These are phyloP conservation scores for Sclerotinia minor DNA, from an alignment of 2,329 filamentous ascomycete genomes.

Conservation along the genomic window DNA sequence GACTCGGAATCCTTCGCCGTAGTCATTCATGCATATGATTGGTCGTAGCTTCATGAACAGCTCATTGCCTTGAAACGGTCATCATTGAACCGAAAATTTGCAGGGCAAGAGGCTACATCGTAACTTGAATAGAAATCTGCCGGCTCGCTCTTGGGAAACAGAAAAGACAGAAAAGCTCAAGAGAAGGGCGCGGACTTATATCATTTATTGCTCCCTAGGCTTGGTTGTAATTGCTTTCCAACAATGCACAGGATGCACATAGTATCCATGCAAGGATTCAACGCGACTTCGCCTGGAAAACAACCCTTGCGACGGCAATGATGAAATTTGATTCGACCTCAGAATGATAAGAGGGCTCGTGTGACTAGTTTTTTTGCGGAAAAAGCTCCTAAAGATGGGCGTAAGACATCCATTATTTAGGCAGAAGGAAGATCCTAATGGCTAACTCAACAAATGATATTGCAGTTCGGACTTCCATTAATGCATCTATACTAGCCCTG, in stretches of 20 bases:
- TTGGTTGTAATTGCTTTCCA: conserved; percentile 6
- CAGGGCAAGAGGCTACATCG: background rate
- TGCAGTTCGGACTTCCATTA: background rate
- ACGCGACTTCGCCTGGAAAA: conserved; percentile 7
- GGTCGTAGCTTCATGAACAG: conserved; percentile 18
- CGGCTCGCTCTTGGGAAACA: background rate
- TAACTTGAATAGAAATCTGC: background rate
- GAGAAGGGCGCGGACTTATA: conserved; percentile 6
- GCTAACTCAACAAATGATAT: background rate
- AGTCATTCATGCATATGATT: conserved; percentile 1
- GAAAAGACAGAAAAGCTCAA: background rate
- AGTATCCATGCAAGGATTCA: conserved; percentile 14
- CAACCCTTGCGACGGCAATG: background rate
- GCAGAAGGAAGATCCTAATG: background rate
- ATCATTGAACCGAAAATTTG: conserved; percentile 2
- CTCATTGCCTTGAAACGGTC: background rate
- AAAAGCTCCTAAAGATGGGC: conserved; percentile 1
- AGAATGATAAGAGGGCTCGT: conserved; percentile 4
- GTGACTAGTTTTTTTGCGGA: conserved; percentile 13
- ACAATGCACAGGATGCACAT: conserved; percentile 11
- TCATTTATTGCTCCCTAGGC: background rate
- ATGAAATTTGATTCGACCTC: conserved; percentile 12
- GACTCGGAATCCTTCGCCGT: background rate
- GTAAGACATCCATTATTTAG: conserved; percentile 13
- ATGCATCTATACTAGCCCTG: conserved; percentile 1